A percentile compares a stretch with the other conserved stretches of the same genome.
Evolutionary conservation across 179 eudicot genomes (phyloP).

Genomic region (Silene noctiflora): DNA sequence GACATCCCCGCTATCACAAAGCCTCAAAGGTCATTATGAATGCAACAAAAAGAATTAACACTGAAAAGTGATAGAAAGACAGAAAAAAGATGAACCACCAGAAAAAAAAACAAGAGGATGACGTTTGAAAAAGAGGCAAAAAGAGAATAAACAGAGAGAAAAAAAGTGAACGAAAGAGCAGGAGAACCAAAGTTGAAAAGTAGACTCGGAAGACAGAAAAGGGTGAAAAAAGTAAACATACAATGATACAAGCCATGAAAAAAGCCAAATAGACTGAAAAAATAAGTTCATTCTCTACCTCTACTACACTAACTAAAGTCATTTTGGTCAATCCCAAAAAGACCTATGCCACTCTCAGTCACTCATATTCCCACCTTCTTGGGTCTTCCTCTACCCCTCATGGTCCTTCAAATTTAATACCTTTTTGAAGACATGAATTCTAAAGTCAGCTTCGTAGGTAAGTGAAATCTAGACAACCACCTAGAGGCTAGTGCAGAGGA

Average conservation of each 20-base stretch:
- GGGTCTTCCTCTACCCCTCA: slow-evolving; percentile 1
- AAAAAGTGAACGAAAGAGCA: background rate
- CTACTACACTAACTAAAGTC: slow-evolving; percentile 1
- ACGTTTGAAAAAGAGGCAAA: background rate
- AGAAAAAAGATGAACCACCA: background rate
- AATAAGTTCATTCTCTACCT: background rate
- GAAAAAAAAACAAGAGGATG: background rate
- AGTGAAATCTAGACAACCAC: background rate
- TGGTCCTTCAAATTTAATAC: background rate
- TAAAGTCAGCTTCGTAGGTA: background rate
- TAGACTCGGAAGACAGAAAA: background rate
- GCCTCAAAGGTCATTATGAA: background rate
- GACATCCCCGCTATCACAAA: no score
- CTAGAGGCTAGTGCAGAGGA: background rate
- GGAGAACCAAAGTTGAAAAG: background rate
- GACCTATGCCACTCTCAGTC: background rate
- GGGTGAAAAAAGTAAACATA: background rate
- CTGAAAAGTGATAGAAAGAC: background rate
- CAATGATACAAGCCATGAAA: background rate
- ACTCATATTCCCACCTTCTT: background rate
- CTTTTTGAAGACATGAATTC: background rate
- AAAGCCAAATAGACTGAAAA: background rate
- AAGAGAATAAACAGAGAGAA: background rate
- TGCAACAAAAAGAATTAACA: background rate
- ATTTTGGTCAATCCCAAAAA: slow-evolving; percentile 10